Base-by-base conservation (phyloP, 2,329 filamentous ascomycete genomes). In the Trichoderma arundinaceum region DNA sequence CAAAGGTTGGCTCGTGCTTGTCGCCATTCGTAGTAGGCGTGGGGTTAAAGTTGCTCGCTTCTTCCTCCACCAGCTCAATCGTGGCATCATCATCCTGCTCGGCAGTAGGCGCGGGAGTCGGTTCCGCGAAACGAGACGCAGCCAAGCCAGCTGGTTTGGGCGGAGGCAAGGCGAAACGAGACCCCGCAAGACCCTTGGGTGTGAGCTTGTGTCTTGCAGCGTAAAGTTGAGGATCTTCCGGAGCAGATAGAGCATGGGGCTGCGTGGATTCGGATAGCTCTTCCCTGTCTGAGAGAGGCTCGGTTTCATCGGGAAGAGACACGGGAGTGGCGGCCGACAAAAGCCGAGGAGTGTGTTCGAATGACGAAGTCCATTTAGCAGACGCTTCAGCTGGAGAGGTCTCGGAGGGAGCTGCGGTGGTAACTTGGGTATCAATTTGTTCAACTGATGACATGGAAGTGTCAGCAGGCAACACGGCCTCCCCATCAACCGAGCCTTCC, bases 371-470 rank as follows among this genome's bases (percentile, higher is more conserved):
- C 53, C 69, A 71, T 49, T 82, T 85, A 13, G 81, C 75, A n/a
- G 76, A 75, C 13, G 77, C 76, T n/a, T 83, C 82, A 12, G 82
- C 79, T 4, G 83, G 78, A 1, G 84, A 87, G 0, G 79, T 79
- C 43, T 83, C 82, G 1, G 85, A 85, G 4, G 84, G 81, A 66
- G 82, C 84, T 8, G 80, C 82, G 1, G 82, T 83, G 15, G 83
- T 81, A 7, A 75, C 77, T 74, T 86, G 83, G 33, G 82, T 83
- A 60, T 87, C 84, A 3, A 82, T 79, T 3, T 83, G 82, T 67
- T 86, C 84, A 1, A 82, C 83, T 1, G 86, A 87, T 1, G 84
- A 86, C 69, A 86, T 74, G 0, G 83, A 85, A 1, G 81, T 84
- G 69, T 86, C 84, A 15, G 77, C 76, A 13, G 77, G 78, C 1